Evolutionary conservation across 2,329 filamentous ascomycete genomes (phyloP), one percentile per base, ranked within the genome.

Genomic region (Exophiala calicioides): DNA sequence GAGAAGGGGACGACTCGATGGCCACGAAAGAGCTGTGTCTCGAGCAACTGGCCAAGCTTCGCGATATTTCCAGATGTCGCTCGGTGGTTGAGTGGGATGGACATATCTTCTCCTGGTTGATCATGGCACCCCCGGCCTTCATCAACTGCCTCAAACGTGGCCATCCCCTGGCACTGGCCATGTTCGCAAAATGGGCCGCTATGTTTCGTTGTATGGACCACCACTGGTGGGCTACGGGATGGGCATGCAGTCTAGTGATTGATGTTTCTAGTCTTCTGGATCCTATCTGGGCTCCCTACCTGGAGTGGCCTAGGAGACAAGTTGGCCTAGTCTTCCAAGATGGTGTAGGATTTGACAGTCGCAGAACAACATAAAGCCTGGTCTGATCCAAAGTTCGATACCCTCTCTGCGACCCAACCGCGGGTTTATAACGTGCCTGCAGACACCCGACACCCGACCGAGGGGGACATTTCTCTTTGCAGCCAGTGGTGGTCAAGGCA

Each of bases 161-260:
- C 27, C 42, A 57, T 29, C 57, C 57, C 12, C 44, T 53, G 33
- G 53, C 57, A 10, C 39, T 59, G 30, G 52, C 49, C 12, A 36
- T 59, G 7, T 57, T 59, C 37, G 53, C 56, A 13, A 51, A 58
- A 30, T 59, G 57, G 57, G 53, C 55, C 16, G 57, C 53, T 5
- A 50, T 44, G 27, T 56, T 59, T 27, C 41, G 53, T 10, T 58
- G 55, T 39, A 57, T 59, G 47, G 57, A 59, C 42, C 57, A 59
- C 44, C 52, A 58, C 26, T 59, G 57, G 57, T 59, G 57, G 57
- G 57, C 55, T 8, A 48, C 48, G 6, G 57, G 57, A 18, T 59
- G 57, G 57, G 50, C 52, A n/a, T 54, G 58, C 43, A 56, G 44
- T 18, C 44, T 59, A 27, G 55, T 59, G 3, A 36, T 47, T 21